Evolutionary conservation across 2,329 filamentous ascomycete species (phyloP).

Genomic region (Macrophomina phaseolina): DNA sequence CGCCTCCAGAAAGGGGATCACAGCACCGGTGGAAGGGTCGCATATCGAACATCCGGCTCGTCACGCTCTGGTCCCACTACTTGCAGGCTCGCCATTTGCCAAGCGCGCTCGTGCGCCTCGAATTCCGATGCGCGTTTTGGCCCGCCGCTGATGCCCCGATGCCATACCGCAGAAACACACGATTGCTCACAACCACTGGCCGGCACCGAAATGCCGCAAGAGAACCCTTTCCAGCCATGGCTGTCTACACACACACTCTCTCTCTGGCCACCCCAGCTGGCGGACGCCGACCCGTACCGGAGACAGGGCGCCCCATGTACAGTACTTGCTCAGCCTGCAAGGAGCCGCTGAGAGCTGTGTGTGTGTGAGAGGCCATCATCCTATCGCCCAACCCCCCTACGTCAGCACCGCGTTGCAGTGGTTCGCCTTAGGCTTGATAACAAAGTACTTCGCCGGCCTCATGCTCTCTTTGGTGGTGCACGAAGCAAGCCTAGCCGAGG

Average conservation of each 20-base stretch:
- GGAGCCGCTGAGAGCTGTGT: too few species aligned
- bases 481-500: constrained; percentile 35
- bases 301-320: too few species aligned
- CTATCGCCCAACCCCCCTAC: background rate
- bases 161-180: background rate
- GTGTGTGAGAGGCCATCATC: too few species aligned
- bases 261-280: too few species aligned
- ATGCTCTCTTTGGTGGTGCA: constrained; percentile 47
- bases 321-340: too few species aligned
- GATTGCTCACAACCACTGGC: background rate
- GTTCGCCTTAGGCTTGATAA: constrained; percentile 51
- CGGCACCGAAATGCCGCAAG: too few species aligned
- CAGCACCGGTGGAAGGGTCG: background rate
- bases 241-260: too few species aligned
- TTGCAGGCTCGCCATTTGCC: background rate
- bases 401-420: constrained; percentile 36
- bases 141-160: background rate
- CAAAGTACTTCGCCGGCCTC: constrained; percentile 51
- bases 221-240: too few species aligned
- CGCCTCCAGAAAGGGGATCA: background rate
- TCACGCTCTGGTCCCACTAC: background rate
- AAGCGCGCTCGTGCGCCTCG: background rate
- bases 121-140: background rate
- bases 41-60: background rate
- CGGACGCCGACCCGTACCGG: too few species aligned